phyloP scores from a whole-genome alignment of 2,329 filamentous ascomycete genomes.

The Verticillium nonalfalfae region DNA sequence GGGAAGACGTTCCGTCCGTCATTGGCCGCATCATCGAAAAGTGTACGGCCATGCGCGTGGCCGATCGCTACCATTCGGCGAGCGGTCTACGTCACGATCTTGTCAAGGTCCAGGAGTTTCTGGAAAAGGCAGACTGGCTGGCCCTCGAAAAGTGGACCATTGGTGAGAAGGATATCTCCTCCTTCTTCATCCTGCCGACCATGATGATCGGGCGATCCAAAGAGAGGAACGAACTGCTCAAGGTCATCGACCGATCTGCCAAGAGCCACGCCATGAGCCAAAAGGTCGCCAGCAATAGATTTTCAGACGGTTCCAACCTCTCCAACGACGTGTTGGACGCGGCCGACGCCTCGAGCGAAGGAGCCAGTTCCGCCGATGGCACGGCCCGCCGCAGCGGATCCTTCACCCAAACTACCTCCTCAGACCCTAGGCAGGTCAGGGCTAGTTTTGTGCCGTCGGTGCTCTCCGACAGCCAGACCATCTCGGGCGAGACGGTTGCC shows the following conservation, averaged over 20 bases:
- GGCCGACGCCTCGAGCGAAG: slow-evolving; percentile 53
- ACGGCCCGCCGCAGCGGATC: slow-evolving; percentile 41
- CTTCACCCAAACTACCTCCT: slow-evolving; percentile 36
- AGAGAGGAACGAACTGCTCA: slow-evolving; percentile 64
- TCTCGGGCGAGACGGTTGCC: slow-evolving; percentile 39
- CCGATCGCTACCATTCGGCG: slow-evolving; percentile 83
- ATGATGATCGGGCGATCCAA: slow-evolving; percentile 73
- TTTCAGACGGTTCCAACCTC: slow-evolving; percentile 48
- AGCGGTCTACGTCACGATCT: slow-evolving; percentile 82
- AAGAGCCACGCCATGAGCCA: slow-evolving; percentile 50
- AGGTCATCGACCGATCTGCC: slow-evolving; percentile 70
- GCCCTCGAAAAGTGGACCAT: slow-evolving; percentile 70
- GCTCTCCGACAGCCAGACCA: slow-evolving; percentile 31
- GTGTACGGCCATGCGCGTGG: slow-evolving; percentile 84
- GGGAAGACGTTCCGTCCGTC: slow-evolving; percentile 79
- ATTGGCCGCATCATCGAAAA: slow-evolving; percentile 80
- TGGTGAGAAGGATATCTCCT: slow-evolving; percentile 80
- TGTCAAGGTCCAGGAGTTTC: slow-evolving; percentile 62
- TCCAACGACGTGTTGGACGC: slow-evolving; percentile 41
- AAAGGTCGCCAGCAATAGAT: slow-evolving; percentile 33
- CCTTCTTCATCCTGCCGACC: slow-evolving; percentile 81
- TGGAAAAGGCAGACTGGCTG: slow-evolving; percentile 67
- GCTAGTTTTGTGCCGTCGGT: slow-evolving; percentile 33
- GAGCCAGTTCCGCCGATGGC: slow-evolving; percentile 50
- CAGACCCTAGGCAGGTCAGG: slow-evolving; percentile 32